These are phyloP conservation scores for Phytophthora capsici DNA, from an alignment of 352 stramenopile species.

Conservation along the genomic window DNA sequence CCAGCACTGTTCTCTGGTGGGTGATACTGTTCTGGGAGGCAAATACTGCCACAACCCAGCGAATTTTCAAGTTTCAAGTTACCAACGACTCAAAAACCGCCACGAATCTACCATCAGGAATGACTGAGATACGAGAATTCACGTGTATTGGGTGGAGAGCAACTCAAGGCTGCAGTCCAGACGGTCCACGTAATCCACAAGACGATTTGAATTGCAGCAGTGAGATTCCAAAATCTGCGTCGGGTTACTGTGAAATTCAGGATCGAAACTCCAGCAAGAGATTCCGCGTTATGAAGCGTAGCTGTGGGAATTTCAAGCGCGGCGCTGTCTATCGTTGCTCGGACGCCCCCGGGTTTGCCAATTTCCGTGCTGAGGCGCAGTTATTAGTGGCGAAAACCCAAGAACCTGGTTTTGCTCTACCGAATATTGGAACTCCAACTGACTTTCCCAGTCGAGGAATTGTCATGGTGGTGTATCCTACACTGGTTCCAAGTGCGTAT, in stretches of 20 bases:
- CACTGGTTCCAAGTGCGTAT: conserved; percentile 67
- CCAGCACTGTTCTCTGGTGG: conserved; percentile 5
- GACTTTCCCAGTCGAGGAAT: conserved; percentile 38
- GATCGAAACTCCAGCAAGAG: conserved; percentile 48
- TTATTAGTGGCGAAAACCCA: neutral
- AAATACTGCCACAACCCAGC: neutral
- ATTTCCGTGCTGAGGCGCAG: conserved; percentile 42
- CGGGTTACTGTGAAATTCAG: conserved; percentile 69
- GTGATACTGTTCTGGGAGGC: neutral
- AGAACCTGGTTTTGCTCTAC: neutral
- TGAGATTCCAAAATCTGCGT: conserved; percentile 32
- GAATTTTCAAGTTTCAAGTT: neutral
- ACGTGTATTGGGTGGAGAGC: conserved; percentile 67
- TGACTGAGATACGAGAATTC: conserved; percentile 15
- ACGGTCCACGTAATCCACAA: conserved; percentile 41
- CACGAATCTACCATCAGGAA: conserved; percentile 1
- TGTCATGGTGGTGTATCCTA: conserved; percentile 67
- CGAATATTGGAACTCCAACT: neutral
- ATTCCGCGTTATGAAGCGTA: conserved; percentile 71
- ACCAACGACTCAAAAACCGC: neutral
- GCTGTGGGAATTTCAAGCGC: conserved; percentile 47
- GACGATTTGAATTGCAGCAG: conserved; percentile 50
- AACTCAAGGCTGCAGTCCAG: conserved; percentile 47
- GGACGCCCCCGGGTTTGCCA: conserved; percentile 60
- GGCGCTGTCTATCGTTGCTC: conserved; percentile 50